These are phyloP conservation scores for Teunomyces funiuensis DNA, from an alignment of 805 yeast genomes.

Conservation along the genomic window DNA sequence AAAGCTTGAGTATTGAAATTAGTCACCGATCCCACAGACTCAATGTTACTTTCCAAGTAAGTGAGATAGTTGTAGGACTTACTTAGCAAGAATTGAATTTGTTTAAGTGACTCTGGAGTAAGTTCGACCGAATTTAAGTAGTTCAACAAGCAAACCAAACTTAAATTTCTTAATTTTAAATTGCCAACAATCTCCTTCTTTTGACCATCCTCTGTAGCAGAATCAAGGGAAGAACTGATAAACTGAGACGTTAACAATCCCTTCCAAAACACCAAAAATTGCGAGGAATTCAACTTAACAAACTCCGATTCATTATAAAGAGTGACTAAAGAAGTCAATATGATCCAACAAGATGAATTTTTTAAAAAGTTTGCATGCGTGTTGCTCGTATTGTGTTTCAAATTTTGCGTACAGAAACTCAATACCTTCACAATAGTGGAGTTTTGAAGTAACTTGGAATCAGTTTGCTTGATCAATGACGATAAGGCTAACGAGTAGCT, in stretches of 20 bases:
- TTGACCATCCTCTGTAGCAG: conserved; percentile 18
- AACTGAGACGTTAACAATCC: conserved; percentile 43
- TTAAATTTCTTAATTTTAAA: conserved; percentile 36
- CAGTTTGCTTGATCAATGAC: conserved; percentile 37
- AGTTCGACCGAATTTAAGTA: conserved; percentile 37
- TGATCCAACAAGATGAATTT: conserved; percentile 41
- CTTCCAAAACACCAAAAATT: conserved; percentile 45
- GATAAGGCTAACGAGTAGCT: conserved; percentile 37
- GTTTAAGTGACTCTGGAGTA: conserved; percentile 42
- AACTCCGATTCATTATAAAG: conserved; percentile 42
- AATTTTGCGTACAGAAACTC: conserved; percentile 46
- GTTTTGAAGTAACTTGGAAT: conserved; percentile 34
- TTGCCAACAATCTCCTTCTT: conserved; percentile 32
- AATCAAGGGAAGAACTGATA: conserved; percentile 22
- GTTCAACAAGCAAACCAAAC: conserved; percentile 40
- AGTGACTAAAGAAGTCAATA: conserved; percentile 40
- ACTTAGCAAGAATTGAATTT: conserved; percentile 39
- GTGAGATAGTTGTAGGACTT: conserved; percentile 42
- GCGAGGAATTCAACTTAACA: conserved; percentile 44
- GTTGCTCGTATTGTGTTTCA: conserved; percentile 35
- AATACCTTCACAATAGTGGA: conserved; percentile 40
- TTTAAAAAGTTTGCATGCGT: conserved; percentile 21
- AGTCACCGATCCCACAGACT: conserved; percentile 32
- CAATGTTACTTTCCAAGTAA: conserved; percentile 38
- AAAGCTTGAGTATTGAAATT: conserved; percentile 27